Base-by-base conservation (phyloP, 176 grass and related monocot species). In the Zizania latifolia region DNA sequence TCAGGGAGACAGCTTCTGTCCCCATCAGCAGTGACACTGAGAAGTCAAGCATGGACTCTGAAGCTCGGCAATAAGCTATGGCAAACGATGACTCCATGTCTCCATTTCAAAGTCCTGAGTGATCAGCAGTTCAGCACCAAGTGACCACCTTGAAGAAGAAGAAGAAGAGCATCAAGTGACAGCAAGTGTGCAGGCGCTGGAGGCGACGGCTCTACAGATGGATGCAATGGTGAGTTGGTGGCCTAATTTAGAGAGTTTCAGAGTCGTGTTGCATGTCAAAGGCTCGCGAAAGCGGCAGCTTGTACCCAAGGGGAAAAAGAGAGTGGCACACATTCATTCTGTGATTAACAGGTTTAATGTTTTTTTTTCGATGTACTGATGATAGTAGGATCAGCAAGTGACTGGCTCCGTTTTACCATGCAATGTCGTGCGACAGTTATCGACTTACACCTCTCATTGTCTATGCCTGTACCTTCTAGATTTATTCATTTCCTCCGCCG, bases 21-120 rank as follows among this genome's bases (percentile, higher is more conserved):
- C 12, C 60, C 59, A 65, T 50, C 55, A 68, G 39, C 40, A 64
- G 60, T 23, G 79, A 72, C 9, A 10, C 59, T 8, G 60, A 72
- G 40, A 75, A 74, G 23, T 78, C 79, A 39, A 67, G 74, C 26
- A 50, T 73, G 67, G 67, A 87, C 69, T 68, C 41, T 50, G 59
- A 82, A 53, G 51, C 26, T 3, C 68, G 67, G 21, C 12, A 5
- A 58, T 78, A 60, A 83, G 41, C 1, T 21, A n/a, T n/a, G n/a
- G n/a, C n/a, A 43, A 51, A 51, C 40, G 43, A 75, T 4, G 27
- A 36, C 21, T 21, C 57, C 65, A 38, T 36, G 58, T 71, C 5
- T 13, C 16, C 62, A 67, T 56, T 13, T n/a, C n/a, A n/a, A n/a
- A n/a, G n/a, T n/a, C n/a, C 39, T 4, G 40, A 34, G 65, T 54